These are phyloP conservation scores for Cystobasidium pallidum DNA, from an alignment of 1,284 basidiomycete genomes.

Conservation along the genomic window DNA sequence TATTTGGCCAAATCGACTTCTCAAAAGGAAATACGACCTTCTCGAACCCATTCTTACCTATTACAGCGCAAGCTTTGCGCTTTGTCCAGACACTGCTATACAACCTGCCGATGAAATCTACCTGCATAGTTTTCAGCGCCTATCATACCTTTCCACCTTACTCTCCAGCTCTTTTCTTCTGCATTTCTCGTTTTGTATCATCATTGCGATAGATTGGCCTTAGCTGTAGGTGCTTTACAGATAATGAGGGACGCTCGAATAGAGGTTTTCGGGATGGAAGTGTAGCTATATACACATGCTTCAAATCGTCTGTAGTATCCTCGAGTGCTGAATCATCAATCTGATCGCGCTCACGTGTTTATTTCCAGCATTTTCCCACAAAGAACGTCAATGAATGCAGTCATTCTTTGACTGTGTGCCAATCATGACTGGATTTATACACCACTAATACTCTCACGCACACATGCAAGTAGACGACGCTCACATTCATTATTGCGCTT, in stretches of 20 bases:
- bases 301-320: too few relatives aligned
- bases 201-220: not conserved
- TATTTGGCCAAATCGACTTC: too few relatives aligned
- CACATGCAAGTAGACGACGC: constrained; percentile 14
- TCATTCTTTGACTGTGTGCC: not conserved
- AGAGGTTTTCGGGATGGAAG: not conserved
- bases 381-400: not conserved
- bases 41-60: too few relatives aligned
- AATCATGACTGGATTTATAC: not conserved
- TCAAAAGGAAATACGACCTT: too few relatives aligned
- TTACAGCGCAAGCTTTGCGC: too few relatives aligned
- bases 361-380: constrained; percentile 20
- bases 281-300: not conserved
- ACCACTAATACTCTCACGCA: not conserved
- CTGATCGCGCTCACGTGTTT: not conserved
- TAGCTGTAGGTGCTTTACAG: not conserved
- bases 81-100: too few relatives aligned
- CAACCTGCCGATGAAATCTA: too few relatives aligned
- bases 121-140: too few relatives aligned
- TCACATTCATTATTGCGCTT: not conserved
- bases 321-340: not conserved
- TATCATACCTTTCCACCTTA: not conserved
- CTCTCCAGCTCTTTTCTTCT: too few relatives aligned
- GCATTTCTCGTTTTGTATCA: not conserved
- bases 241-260: not conserved